Base-by-base conservation (phyloP, 129 eudicot genomes). In the Mikania micrantha region DNA sequence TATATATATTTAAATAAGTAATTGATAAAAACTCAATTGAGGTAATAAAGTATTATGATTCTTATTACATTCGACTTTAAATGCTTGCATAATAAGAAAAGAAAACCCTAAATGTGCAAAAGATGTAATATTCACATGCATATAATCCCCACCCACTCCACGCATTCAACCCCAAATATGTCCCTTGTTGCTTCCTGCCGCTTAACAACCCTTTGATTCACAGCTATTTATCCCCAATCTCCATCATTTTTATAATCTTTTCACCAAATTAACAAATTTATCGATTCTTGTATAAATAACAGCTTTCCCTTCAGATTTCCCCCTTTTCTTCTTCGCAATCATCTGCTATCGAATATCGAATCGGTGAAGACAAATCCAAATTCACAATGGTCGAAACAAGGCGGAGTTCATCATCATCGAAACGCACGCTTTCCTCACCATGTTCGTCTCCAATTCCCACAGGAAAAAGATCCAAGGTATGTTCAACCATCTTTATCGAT, bases 321-420 rank as follows among this genome's bases (percentile, higher is more conserved):
- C 53, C 75, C 77, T 60, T 67, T 79, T 19, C 65, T 16, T 78
- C 69, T 28, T 31, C 16, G 28, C 60, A 49, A 76, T 71, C 77
- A 39, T 35, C 81, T 25, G 58, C 61, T 52, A 56, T 1, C 63
- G 28, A 73, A 62, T 61, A 70, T 60, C 50, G 64, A 73, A 67
- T 71, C 75, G 35, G 47, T 21, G 17, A 70, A 62, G 60, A 76
- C 32, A 59, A 47, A 58, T 67, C 50, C 32, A 59, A 47, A 58
- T 67, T 61, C 71, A 71, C 73, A 48, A 89, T 89, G 96, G 96
- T 89, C 58, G 93, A 89, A 79, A 89, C 96, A 50, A 67, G 96
- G 57, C 80, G 96, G 48, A 75, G 90, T 44, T 89, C 96, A 2
- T 81, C 96, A 49, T 83, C 93, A 9, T 83, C 93, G 25, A 89